Evolutionary conservation across 148 eudicot genomes (phyloP).

Genomic region (Camellia japonica): DNA sequence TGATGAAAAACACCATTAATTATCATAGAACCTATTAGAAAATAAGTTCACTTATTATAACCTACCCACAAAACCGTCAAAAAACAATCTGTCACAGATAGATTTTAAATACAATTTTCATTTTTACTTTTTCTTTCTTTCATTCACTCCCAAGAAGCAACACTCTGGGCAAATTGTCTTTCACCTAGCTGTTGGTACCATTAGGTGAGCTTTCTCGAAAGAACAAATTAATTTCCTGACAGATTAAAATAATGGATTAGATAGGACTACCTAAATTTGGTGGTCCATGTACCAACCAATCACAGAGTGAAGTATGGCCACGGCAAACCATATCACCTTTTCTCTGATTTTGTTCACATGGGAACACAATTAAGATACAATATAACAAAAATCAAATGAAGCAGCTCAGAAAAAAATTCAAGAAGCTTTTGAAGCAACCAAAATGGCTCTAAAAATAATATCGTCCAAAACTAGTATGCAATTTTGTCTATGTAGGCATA

Average conservation of each 20-base stretch:
- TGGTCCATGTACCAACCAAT: conserved; percentile 13
- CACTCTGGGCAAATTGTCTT: background rate
- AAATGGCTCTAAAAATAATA: background rate
- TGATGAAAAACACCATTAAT: no score
- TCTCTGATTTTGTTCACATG: background rate
- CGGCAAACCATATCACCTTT: conserved; percentile 4
- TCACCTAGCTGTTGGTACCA: background rate
- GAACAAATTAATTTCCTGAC: background rate
- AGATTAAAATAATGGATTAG: background rate
- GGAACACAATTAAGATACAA: background rate
- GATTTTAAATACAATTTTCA: background rate
- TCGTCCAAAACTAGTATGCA: background rate
- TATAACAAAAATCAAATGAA: background rate
- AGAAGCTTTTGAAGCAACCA: background rate
- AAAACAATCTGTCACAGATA: no score
- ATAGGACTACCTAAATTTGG: background rate
- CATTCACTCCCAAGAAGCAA: background rate
- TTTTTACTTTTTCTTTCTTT: background rate
- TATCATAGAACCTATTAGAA: no score
- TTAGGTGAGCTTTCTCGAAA: background rate
- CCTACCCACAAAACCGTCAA: no score
- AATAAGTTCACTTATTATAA: no score
- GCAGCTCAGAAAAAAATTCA: background rate
- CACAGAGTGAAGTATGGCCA: conserved; percentile 12
- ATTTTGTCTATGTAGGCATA: background rate